Base-by-base conservation (phyloP, 2,329 filamentous ascomycete genomes). In the Pezicula carpinea region DNA sequence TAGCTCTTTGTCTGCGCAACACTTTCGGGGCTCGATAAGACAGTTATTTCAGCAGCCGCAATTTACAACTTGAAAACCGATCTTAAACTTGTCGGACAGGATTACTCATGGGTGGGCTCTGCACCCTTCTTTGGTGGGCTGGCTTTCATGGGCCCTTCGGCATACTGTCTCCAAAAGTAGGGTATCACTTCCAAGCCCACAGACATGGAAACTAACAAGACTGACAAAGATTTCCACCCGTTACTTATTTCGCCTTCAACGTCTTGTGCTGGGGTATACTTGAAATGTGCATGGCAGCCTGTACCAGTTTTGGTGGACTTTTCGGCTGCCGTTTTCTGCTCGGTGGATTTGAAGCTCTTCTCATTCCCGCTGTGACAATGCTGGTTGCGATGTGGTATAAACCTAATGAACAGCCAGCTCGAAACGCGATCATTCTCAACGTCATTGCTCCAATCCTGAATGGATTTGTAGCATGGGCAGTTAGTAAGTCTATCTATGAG, bases 341-440 rank as follows among this genome's bases (percentile, higher is more conserved):
- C 0, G 77, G 77, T 5, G 46, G 70, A 34, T 77, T 79, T 48
- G 77, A 81, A 56, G 66, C 70, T 8, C 71, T 70, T 8, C 70
- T 80, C 5, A 72, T 74, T 0, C 77, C 77, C 0, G 70, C 70
- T 33, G 65, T 80, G 23, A 75, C 77, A 29, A 63, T 80, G 1
- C 72, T 79, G 44, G 77, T 75, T 2, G 68, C 70, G 2, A 76
- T 76, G 67, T 79, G 73, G 73, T 77, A 77, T 47, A 73, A 71
- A 51, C 68, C 70, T 49, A 68, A 69, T 3, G 78, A 83, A 53
- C 79, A 82, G 54, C 74, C 77, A 0, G 59, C 77, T 22, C 69
- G 79, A n/a, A 47, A 43, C 33, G 35, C 46, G 40, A 56, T 61
- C 39, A 58, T 54, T 33, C 51, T 57, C 43, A 57, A 55, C 29